Percentiles rank a stretch among this genome's conserved stretches.
These are phyloP conservation scores for Stemphylium beticola DNA, from an alignment of 2,329 filamentous ascomycete genomes.

Conservation along the genomic window DNA sequence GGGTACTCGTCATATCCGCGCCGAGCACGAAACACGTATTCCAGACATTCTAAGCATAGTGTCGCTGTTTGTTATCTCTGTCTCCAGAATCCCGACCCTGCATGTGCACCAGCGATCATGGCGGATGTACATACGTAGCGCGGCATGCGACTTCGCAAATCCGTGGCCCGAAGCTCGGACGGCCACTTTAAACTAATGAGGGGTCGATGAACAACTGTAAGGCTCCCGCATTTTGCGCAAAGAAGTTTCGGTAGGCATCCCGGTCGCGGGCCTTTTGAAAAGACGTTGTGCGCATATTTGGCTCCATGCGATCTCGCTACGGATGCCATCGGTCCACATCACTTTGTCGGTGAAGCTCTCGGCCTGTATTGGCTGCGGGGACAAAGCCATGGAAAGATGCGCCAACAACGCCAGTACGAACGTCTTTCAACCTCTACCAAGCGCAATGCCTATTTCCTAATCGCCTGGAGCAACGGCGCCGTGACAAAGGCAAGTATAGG, in stretches of 20 bases:
- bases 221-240: conserved; percentile 40
- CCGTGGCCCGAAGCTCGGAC: conserved; percentile 28
- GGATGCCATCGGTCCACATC: conserved; percentile 34
- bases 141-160: conserved; percentile 32
- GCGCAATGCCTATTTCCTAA: conserved; percentile 8
- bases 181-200: conserved; percentile 35
- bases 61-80: conserved; percentile 17
- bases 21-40: conserved; percentile 1
- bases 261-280: conserved; percentile 29
- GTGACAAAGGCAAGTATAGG: conserved; percentile 19
- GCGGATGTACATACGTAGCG: conserved; percentile 38
- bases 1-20: conserved; percentile 7
- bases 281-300: conserved; percentile 22
- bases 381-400: conserved; percentile 37
- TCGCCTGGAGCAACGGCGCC: conserved; percentile 23
- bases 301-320: conserved; percentile 30
- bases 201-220: conserved; percentile 33
- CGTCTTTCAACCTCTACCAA: conserved; percentile 13
- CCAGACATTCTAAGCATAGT: conserved; percentile 1
- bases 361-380: conserved; percentile 29
- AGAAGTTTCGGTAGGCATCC: conserved; percentile 20
- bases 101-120: conserved; percentile 37
- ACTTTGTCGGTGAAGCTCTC: conserved; percentile 42
- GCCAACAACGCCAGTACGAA: conserved; percentile 16
- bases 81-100: conserved; percentile 28